Evolutionary conservation across 1,284 basidiomycete species (phyloP).

Genomic region (Taiwanofungus camphoratus): DNA sequence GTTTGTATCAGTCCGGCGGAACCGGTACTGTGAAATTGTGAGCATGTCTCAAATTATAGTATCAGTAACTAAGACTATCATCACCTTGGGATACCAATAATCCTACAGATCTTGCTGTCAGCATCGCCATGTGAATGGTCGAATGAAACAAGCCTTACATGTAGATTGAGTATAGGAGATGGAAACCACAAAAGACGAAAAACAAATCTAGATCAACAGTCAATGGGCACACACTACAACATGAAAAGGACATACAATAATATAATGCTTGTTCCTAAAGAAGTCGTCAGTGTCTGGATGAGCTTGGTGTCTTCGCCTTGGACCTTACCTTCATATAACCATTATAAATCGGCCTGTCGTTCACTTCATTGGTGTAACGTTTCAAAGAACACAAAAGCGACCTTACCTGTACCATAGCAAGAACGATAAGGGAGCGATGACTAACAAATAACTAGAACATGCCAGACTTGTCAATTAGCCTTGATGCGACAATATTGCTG

Average conservation of each 20-base stretch:
- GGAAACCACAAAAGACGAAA: conserved; percentile 93
- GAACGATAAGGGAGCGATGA: conserved; percentile 82
- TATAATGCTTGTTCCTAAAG: conserved; percentile 78
- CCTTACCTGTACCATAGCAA: conserved; percentile 84
- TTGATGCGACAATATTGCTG: background rate
- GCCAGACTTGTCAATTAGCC: background rate
- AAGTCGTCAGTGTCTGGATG: conserved; percentile 12
- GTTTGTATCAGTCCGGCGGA: conserved; percentile 95
- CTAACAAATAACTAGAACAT: conserved; percentile 67
- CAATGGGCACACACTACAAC: no score
- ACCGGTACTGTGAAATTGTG: conserved; percentile 63
- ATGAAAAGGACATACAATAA: conserved; percentile 53
- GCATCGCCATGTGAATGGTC: conserved; percentile 15
- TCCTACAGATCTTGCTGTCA: conserved; percentile 43
- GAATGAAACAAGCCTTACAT: conserved; percentile 47
- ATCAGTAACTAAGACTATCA: conserved; percentile 4
- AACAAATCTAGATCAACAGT: conserved; percentile 64
- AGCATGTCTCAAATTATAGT: conserved; percentile 12
- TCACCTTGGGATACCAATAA: conserved; percentile 79
- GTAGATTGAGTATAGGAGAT: conserved; percentile 86
- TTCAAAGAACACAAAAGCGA: background rate
- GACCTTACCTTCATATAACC: conserved; percentile 87
- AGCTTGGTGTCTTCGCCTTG: background rate
- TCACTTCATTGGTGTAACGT: conserved; percentile 4
- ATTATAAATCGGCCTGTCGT: conserved; percentile 84